phyloP scores from a whole-genome alignment of 2,329 filamentous ascomycete genomes.

The Apiospora malaysiana region DNA sequence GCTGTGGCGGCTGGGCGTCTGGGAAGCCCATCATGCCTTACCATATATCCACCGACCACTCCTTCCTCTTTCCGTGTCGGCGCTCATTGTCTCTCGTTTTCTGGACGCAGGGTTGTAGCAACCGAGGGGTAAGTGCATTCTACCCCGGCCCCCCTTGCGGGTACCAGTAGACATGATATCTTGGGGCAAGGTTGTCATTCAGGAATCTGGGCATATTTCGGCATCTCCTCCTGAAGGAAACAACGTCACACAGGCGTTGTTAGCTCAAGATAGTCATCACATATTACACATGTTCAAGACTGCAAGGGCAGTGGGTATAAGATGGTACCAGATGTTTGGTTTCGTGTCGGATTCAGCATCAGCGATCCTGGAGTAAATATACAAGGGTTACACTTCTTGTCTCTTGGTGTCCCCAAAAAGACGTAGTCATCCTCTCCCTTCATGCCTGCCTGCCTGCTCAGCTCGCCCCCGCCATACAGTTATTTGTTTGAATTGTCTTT shows the following conservation, averaged over 20 bases:
- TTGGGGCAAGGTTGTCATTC: too few species aligned
- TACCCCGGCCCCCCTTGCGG: too few species aligned
- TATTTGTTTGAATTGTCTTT: background rate
- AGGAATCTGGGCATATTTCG: too few species aligned
- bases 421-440: conserved; percentile 8
- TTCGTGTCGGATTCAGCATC: conserved; percentile 35
- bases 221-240: background rate
- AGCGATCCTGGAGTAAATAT: conserved; percentile 43
- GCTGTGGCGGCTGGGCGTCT: too few species aligned
- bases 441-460: conserved; percentile 3
- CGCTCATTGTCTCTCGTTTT: too few species aligned
- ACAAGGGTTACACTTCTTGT: conserved; percentile 45
- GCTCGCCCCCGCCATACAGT: conserved; percentile 2
- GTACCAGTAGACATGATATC: background rate
- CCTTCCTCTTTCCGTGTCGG: too few species aligned
- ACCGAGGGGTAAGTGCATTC: background rate
- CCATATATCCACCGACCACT: too few species aligned
- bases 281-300: background rate
- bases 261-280: background rate
- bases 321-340: conserved; percentile 31
- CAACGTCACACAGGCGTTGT: too few species aligned
- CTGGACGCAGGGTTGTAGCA: background rate
- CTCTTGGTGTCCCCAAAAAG: conserved; percentile 20
- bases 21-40: too few species aligned
- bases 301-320: background rate